A percentile compares a stretch with the other conserved stretches of the same genome.
phyloP scores from a whole-genome alignment of 2,329 filamentous ascomycete species.

The Raffaelea deltoideospora region DNA sequence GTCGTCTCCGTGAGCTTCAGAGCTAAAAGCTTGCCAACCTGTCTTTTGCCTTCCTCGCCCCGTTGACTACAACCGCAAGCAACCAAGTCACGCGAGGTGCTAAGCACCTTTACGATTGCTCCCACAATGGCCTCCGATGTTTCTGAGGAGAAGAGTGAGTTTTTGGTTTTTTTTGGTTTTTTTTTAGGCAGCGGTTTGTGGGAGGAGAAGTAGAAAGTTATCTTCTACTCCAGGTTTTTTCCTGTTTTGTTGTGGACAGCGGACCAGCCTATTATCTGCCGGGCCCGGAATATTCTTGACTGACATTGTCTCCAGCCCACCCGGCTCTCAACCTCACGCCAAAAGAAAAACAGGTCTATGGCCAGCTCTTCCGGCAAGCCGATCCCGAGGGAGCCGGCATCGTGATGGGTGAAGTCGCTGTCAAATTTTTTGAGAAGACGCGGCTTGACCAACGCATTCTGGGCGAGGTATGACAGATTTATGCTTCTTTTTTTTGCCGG shows the following conservation, averaged over 20 bases:
- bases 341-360: slow-evolving; percentile 89
- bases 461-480: slow-evolving; percentile 55
- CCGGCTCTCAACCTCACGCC: slow-evolving; percentile 71
- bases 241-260: too few relatives aligned
- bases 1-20: too few relatives aligned
- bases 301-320: too few relatives aligned
- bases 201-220: too few relatives aligned
- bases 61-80: too few relatives aligned
- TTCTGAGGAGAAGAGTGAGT: slow-evolving; percentile 14
- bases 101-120: not conserved
- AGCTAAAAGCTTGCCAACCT: too few relatives aligned
- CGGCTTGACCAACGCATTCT: slow-evolving; percentile 71
- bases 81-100: too few relatives aligned
- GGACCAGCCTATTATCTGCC: too few relatives aligned
- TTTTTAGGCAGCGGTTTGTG: not conserved
- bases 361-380: slow-evolving; percentile 82
- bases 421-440: slow-evolving; percentile 97
- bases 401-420: slow-evolving; percentile 87
- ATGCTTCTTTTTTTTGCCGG: not conserved
- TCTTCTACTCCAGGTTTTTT: too few relatives aligned
- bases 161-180: not conserved
- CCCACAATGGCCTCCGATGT: slow-evolving; percentile 15
- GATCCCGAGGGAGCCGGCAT: slow-evolving; percentile 86
- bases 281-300: too few relatives aligned
- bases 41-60: too few relatives aligned